Evolutionary conservation across 257 asterid species (phyloP).

Genomic region (Solanum medicagineum): DNA sequence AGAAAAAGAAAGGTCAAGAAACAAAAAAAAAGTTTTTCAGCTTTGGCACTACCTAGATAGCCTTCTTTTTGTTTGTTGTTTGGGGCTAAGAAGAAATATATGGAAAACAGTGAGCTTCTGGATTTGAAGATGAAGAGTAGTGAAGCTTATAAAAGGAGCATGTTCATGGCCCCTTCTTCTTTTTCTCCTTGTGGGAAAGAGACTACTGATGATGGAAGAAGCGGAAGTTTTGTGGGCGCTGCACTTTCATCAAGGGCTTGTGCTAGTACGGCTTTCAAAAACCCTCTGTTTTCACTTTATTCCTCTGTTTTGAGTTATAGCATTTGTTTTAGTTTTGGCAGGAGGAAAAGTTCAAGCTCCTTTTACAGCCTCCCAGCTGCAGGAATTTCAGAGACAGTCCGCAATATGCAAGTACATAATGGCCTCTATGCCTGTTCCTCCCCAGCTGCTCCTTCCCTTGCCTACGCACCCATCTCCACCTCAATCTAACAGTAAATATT

Average conservation of each 20-base stretch:
- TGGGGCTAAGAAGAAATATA: background rate
- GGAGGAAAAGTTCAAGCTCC: conserved; percentile 18
- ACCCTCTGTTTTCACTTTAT: background rate
- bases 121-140: conserved; percentile 39
- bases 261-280: background rate
- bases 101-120: conserved; percentile 13
- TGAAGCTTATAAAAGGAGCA: conserved; percentile 2
- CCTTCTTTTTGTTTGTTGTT: background rate
- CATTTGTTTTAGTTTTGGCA: background rate
- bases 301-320: background rate
- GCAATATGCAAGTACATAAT: conserved; percentile 39
- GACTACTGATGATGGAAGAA: conserved; percentile 3
- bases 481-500: conserved; percentile 32
- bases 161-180: conserved; percentile 5
- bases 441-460: conserved; percentile 28
- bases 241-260: conserved; percentile 6
- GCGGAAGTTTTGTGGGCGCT: background rate
- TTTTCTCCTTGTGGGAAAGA: background rate
- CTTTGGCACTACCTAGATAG: background rate
- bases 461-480: conserved; percentile 7
- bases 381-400: conserved; percentile 61
- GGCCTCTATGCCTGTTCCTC: conserved; percentile 51
- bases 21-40: background rate
- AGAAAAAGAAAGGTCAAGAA: background rate
- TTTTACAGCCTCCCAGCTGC: conserved; percentile 51